Percentiles rank a stretch among this genome's conserved stretches.
Conservation (phyloP, 108 stramenopile species). For the Skeletonema costatum region DNA sequence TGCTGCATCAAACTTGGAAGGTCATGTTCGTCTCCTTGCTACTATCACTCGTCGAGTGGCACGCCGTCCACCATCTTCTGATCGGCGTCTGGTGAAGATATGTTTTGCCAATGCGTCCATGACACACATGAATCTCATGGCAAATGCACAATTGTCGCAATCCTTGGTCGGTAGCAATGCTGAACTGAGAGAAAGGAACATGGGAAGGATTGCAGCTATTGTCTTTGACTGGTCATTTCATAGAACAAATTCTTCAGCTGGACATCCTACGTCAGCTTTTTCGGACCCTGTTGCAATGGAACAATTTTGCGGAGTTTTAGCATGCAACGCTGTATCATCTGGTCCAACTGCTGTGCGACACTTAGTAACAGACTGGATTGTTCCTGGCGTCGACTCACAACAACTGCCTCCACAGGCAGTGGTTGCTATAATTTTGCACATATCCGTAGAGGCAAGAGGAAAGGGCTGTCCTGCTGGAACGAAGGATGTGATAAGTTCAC, state of each 20-base stretch:
- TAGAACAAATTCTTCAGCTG: neutral
- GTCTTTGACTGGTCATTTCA: conserved; percentile 68
- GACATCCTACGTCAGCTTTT: conserved; percentile 50
- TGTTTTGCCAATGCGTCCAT: conserved; percentile 73
- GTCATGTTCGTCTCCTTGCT: conserved; percentile 69
- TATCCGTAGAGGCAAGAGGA: conserved; percentile 58
- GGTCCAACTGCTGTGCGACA: conserved; percentile 65
- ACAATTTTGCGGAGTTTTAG: conserved; percentile 67
- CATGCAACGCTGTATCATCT: conserved; percentile 76
- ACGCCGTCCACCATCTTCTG: conserved; percentile 58
- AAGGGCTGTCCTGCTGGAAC: conserved; percentile 60
- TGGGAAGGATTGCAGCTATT: conserved; percentile 79
- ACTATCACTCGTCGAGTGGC: conserved; percentile 72
- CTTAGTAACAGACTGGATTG: conserved; percentile 76
- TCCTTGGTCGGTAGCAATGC: conserved; percentile 59
- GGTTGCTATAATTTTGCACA: conserved; percentile 52
- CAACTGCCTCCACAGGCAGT: conserved; percentile 54
- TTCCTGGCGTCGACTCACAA: conserved; percentile 53
- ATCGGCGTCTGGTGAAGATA: conserved; percentile 56
- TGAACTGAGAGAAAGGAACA: conserved; percentile 75
- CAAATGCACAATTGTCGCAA: conserved; percentile 39
- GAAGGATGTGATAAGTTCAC: conserved; percentile 51
- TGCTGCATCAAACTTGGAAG: conserved; percentile 36
- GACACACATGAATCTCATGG: conserved; percentile 29
- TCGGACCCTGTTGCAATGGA: conserved; percentile 73